A percentile compares a stretch with the other conserved stretches of the same genome.
Conservation (phyloP, 441 rosid species). For the Erodium moschatum region DNA sequence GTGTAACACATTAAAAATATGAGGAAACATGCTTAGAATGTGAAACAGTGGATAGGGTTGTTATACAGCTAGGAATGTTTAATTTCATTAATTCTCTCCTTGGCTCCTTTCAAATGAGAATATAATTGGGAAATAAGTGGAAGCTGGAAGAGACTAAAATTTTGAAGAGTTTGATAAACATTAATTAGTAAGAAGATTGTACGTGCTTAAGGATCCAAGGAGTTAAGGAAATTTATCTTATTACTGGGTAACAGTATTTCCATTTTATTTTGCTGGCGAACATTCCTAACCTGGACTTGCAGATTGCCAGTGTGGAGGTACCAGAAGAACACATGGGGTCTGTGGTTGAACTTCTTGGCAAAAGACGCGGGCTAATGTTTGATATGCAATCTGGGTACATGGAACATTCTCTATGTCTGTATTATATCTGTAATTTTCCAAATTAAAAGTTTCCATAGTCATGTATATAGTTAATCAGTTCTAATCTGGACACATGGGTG, state of each 20-base stretch:
- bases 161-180: constrained; percentile 15
- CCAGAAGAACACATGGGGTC: constrained; percentile 94
- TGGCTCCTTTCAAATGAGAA: background rate
- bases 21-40: background rate
- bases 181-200: constrained; percentile 5
- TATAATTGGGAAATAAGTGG: background rate
- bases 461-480: background rate
- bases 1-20: background rate
- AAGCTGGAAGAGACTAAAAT: constrained; percentile 3
- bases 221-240: background rate
- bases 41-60: background rate
- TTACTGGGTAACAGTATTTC: constrained; percentile 10
- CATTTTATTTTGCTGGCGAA: background rate
- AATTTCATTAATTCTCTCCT: background rate
- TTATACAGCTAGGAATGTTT: no score
- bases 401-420: constrained; percentile 15
- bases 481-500: background rate
- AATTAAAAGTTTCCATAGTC: background rate
- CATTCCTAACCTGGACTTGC: constrained; percentile 21
- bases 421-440: constrained; percentile 5
- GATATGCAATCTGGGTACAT: constrained; percentile 91
- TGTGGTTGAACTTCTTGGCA: constrained; percentile 96
- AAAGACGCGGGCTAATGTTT: constrained; percentile 89
- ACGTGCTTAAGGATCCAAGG: background rate
- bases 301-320: constrained; percentile 91